Conservation (phyloP, 768 basidiomycete genomes). For the Trametes meyenii region DNA sequence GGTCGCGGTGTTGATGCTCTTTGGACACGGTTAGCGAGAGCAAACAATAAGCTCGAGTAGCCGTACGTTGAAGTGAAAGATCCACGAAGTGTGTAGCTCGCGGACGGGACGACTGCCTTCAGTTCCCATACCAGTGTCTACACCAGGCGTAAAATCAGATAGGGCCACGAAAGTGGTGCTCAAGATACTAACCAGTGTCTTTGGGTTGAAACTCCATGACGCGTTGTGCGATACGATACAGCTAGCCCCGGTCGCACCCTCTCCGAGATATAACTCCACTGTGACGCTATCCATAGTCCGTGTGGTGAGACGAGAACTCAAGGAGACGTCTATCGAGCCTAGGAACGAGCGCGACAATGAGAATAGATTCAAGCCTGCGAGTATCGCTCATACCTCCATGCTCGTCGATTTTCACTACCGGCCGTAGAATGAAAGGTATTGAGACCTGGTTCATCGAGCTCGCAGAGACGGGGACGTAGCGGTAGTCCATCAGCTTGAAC, state of each 20-base stretch:
- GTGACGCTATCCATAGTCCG: slow-evolving; percentile 72
- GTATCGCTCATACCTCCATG: slow-evolving; percentile 40
- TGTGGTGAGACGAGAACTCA: slow-evolving; percentile 64
- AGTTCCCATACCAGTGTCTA: slow-evolving; percentile 84
- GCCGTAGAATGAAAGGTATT: slow-evolving; percentile 38
- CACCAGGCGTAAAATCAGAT: background rate
- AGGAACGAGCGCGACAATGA: slow-evolving; percentile 4
- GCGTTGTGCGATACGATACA: slow-evolving; percentile 70
- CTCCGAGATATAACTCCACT: slow-evolving; percentile 75
- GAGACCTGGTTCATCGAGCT: slow-evolving; percentile 31
- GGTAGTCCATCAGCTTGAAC: slow-evolving; percentile 85
- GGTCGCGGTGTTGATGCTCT: slow-evolving; percentile 57
- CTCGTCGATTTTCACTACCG: slow-evolving; percentile 40
- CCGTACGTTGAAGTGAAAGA: slow-evolving; percentile 72
- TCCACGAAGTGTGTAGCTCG: slow-evolving; percentile 76
- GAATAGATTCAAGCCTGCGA: background rate
- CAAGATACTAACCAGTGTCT: slow-evolving; percentile 13
- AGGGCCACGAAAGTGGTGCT: background rate
- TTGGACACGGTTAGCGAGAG: background rate
- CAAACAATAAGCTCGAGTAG: background rate
- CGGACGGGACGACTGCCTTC: slow-evolving; percentile 58
- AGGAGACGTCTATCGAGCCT: slow-evolving; percentile 64
- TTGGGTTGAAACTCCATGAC: slow-evolving; percentile 80
- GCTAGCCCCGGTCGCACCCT: slow-evolving; percentile 71
- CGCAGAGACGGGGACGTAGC: slow-evolving; percentile 46